A percentile compares a stretch with the other conserved stretches of the same genome.
Conservation (phyloP, 1,284 basidiomycete species). For the Ustilago vetiveriae region DNA sequence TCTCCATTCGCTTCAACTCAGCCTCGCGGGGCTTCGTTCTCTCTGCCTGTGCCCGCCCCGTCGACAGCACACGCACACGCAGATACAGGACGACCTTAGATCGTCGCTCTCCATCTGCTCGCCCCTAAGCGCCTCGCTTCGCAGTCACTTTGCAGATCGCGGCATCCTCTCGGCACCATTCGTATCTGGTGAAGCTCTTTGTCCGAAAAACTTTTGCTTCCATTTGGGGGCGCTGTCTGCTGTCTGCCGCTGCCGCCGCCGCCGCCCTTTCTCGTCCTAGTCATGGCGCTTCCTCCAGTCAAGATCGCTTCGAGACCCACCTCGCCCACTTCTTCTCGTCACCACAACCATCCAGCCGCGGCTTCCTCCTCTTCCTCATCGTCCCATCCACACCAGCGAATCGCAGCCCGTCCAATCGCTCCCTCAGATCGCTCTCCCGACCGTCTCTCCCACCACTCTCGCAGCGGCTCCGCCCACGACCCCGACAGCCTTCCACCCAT, state of each 20-base stretch:
- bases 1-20: slow-evolving; percentile 9
- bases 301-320: slow-evolving; percentile 39
- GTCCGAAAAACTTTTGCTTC: neutral
- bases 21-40: neutral
- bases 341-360: slow-evolving; percentile 3
- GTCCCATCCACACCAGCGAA: slow-evolving; percentile 20
- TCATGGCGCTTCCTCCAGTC: slow-evolving; percentile 36
- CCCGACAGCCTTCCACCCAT: slow-evolving; percentile 19
- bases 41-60: no score
- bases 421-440: slow-evolving; percentile 38
- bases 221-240: slow-evolving; percentile 4
- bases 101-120: neutral
- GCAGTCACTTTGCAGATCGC: slow-evolving; percentile 5
- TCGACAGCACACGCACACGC: no score
- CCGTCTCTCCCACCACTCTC: slow-evolving; percentile 27
- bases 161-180: slow-evolving; percentile 9
- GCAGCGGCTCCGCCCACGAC: slow-evolving; percentile 30
- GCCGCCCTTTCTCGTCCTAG: neutral
- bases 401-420: slow-evolving; percentile 36
- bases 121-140: slow-evolving; percentile 1
- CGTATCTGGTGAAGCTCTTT: neutral
- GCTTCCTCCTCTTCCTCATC: slow-evolving; percentile 17
- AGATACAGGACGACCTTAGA: no score
- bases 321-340: slow-evolving; percentile 28
- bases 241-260: no score